Base-by-base conservation (phyloP, 306 rosid species). In the Carpinus viminea region DNA sequence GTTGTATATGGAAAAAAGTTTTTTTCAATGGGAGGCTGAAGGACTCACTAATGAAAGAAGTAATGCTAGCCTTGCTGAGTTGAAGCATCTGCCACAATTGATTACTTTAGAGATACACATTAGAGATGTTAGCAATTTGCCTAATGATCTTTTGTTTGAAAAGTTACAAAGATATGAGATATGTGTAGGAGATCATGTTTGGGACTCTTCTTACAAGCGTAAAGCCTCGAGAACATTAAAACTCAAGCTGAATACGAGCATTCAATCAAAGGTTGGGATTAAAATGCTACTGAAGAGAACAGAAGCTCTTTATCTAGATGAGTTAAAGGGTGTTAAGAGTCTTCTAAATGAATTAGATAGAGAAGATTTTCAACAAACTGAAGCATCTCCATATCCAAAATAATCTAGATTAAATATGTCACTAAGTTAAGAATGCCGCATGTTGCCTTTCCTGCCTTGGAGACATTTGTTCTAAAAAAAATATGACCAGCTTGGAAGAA, bases 61-160 rank as follows among this genome's bases (percentile, higher is more conserved):
- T 16, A 82, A 47, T 45, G 80, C 77, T 1, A 70, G 73, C 75
- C 69, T 78, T 41, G 18, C 1, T 4, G 86, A 82, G n/a, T 47
- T 82, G 20, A 51, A 28, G 4, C 24, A 57, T 3, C 41, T 78
- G 73, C 12, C 18, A 6, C 5, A 18, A 10, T 76, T 80, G 34
- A 75, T 8, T 1, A 17, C 57, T 36, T 34, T 81, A 47, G 34
- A 17, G 1, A 34, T 81, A 16, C 70, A 56, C 12, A 36, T 81
- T 38, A 34, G 3, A 47, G 73, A 61, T 51, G 66, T 72, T 1
- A 4, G 0, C 8, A 9, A 16, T 20, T 12, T 76, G 8, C 70
- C 78, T 0, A 26, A 36, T 1, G 74, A 51, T 11, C 28, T 71
- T 15, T 52, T 36, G 1, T 48, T 68, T 41, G 45, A 51, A 5